These are phyloP conservation scores for Alloascoidea hylecoeti DNA, from an alignment of 805 yeast species.

Conservation along the genomic window DNA sequence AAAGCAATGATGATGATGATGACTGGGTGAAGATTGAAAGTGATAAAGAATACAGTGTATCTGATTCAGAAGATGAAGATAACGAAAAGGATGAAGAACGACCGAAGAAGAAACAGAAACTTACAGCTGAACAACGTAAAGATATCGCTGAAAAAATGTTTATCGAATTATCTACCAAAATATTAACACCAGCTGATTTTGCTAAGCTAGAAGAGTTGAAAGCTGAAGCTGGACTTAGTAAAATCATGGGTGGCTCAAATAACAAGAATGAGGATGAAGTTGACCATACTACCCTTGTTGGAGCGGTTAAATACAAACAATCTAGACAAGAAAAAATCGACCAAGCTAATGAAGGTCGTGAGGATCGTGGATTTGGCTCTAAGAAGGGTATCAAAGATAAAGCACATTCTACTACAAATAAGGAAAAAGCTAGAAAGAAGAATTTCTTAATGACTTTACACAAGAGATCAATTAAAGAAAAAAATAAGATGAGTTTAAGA, in stretches of 20 bases:
- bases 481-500: slow-evolving; percentile 76
- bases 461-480: slow-evolving; percentile 87
- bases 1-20: slow-evolving; percentile 50
- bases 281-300: slow-evolving; percentile 65
- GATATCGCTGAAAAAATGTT: slow-evolving; percentile 27
- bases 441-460: slow-evolving; percentile 98
- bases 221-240: slow-evolving; percentile 74
- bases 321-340: slow-evolving; percentile 85
- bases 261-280: slow-evolving; percentile 66
- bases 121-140: slow-evolving; percentile 16
- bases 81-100: slow-evolving; percentile 16
- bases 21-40: slow-evolving; percentile 88
- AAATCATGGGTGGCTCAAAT: slow-evolving; percentile 41
- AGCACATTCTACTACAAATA: slow-evolving; percentile 83
- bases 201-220: slow-evolving; percentile 86
- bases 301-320: slow-evolving; percentile 70
- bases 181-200: slow-evolving; percentile 95
- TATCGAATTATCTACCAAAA: slow-evolving; percentile 56
- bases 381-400: slow-evolving; percentile 66
- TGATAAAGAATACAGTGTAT: slow-evolving; percentile 51
- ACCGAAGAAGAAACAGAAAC: slow-evolving; percentile 21
- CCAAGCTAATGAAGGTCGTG: slow-evolving; percentile 79
- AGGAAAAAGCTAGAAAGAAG: slow-evolving; percentile 96
- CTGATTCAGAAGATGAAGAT: slow-evolving; percentile 32
- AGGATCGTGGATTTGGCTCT: slow-evolving; percentile 85